Evolutionary conservation across 805 yeast species (phyloP).

Genomic region (Ogataea methylovora): DNA sequence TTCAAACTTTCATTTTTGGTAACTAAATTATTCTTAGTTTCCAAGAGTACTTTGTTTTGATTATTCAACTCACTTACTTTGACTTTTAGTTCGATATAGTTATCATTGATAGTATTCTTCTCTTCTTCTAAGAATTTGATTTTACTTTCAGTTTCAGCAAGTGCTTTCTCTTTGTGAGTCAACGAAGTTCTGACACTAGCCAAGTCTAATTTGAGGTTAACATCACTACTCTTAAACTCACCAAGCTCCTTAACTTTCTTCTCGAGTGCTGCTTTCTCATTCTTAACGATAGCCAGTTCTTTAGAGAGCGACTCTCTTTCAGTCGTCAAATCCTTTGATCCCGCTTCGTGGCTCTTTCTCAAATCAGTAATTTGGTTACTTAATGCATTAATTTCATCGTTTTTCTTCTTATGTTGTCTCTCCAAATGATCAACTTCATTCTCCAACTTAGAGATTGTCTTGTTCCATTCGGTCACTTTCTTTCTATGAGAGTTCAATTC

Average conservation of each 20-base stretch:
- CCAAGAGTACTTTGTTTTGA: conserved; percentile 26
- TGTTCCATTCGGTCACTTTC: neutral
- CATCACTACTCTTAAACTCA: conserved; percentile 31
- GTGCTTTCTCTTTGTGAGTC: conserved; percentile 34
- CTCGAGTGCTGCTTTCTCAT: conserved; percentile 26
- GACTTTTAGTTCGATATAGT: conserved; percentile 31
- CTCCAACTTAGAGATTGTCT: conserved; percentile 3
- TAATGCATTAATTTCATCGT: conserved; percentile 12
- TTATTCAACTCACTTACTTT: conserved; percentile 32
- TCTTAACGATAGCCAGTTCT: conserved; percentile 21
- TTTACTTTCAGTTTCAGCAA: conserved; percentile 29
- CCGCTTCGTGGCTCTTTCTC: conserved; percentile 10
- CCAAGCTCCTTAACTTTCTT: conserved; percentile 28
- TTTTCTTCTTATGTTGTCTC: conserved; percentile 11
- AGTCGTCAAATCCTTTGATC: conserved; percentile 18
- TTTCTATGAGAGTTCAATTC: neutral
- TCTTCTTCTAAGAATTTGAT: conserved; percentile 31
- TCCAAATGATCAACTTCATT: conserved; percentile 3
- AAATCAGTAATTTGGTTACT: conserved; percentile 10
- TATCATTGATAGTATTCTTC: conserved; percentile 30
- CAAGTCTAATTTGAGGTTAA: conserved; percentile 40
- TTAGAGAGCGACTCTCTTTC: conserved; percentile 25
- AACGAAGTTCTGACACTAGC: conserved; percentile 38
- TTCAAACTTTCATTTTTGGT: conserved; percentile 34
- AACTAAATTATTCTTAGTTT: conserved; percentile 32